phyloP scores from a whole-genome alignment of 2,329 filamentous ascomycete species.

The Apiospora kogelbergensis region DNA sequence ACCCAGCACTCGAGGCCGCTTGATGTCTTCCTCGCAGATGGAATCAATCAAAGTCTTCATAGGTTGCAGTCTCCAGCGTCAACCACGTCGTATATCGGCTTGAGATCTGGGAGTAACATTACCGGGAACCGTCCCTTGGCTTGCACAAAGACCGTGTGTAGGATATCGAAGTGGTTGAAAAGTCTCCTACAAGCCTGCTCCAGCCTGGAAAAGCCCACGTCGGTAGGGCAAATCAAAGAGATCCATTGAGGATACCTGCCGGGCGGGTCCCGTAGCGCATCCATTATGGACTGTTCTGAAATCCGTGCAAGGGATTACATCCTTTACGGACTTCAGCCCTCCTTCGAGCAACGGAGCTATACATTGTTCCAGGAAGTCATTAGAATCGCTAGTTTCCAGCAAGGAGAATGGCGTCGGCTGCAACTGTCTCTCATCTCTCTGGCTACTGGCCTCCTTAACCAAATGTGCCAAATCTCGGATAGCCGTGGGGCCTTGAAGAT shows the following conservation, averaged over 20 bases:
- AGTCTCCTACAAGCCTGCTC: neutral
- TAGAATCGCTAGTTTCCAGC: neutral
- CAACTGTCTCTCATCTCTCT: neutral
- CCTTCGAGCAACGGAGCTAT: neutral
- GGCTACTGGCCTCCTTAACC: neutral
- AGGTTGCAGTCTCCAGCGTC: neutral
- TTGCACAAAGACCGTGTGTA: conserved; percentile 2
- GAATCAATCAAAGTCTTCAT: neutral
- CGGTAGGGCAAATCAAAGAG: conserved; percentile 8
- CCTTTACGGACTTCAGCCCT: neutral
- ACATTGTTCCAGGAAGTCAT: neutral
- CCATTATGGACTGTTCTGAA: conserved; percentile 4
- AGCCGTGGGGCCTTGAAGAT: conserved; percentile 14
- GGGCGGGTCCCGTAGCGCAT: conserved; percentile 8
- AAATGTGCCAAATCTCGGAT: neutral
- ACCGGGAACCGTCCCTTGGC: neutral
- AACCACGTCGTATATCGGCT: neutral
- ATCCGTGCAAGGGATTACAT: conserved; percentile 10
- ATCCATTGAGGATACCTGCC: conserved; percentile 11
- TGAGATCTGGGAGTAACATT: neutral
- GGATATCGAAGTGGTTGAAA: conserved; percentile 6
- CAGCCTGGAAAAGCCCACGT: conserved; percentile 2
- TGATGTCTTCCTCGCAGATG: neutral
- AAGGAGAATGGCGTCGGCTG: neutral
- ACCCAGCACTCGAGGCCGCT: neutral